Evolutionary conservation across 176 grass and related monocot species (phyloP), one percentile per base, ranked within the genome.

Genomic region (Panicum miliaceum): DNA sequence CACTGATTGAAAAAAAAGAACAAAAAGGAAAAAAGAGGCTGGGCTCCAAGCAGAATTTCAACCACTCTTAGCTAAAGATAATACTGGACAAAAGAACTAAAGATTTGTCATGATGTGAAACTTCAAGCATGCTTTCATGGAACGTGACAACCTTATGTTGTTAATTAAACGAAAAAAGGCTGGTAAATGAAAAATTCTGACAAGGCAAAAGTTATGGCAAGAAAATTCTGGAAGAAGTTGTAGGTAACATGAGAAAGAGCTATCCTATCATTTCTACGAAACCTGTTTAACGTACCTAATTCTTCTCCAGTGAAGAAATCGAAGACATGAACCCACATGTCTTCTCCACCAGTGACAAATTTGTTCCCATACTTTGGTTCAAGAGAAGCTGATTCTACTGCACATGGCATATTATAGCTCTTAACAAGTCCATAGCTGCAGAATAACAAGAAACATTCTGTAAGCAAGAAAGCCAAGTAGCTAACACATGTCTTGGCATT

Each of bases 271-370:
- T 52, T 51, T 77, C 20, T 6, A 61, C 8, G 0, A 15, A 72
- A 63, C 27, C 12, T 48, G 4, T 76, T 6, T 12, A 81, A 81
- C 81, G 85, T 87, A 93, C 94, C 83, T 71, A 93, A 88, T 82
- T 97, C 91, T 87, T 97, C 89, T 40, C 91, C 94, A 25, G 89
- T 91, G 60, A 87, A 85, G 69, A 97, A 97, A 83, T 97, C 94
- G n/a, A 93, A 97, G 20, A 93, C 81, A 65, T 79, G 91, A 54
- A 97, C 69, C 94, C 94, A 93, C 94, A 93, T 91, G 53, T 93
- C 94, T 91, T 96, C 91, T 76, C 94, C 94, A 79, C 94, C 91
- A 50, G 86, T 79, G 46, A 93, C 86, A 23, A 96, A 93, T 74
- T 86, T 90, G 72, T 84, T 89, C 58, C 94, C 94, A 85, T 51